Conservation (phyloP, 2,329 filamentous ascomycete genomes). For the Aspergillus eucalypticola region DNA sequence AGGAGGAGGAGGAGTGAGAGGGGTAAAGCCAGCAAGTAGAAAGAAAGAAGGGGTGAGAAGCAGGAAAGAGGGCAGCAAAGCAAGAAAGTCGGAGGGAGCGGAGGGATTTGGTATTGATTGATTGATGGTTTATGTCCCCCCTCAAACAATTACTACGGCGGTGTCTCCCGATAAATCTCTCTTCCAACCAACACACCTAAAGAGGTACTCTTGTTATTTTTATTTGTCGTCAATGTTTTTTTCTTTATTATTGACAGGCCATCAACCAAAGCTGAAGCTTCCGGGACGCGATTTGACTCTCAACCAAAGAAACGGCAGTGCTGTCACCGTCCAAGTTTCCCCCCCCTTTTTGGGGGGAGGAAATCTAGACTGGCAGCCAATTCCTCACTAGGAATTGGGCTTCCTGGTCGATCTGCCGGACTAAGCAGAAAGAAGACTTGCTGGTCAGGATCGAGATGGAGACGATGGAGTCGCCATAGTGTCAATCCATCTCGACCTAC, state of each 20-base stretch:
- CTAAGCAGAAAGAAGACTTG: neutral
- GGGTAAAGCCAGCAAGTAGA: neutral
- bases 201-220: too few relatives aligned
- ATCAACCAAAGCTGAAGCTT: neutral
- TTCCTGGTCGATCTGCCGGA: neutral
- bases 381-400: neutral
- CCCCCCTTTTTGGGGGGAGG: neutral
- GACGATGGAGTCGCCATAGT: neutral
- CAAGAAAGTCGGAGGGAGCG: conserved; percentile 6
- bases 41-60: conserved; percentile 2
- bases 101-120: neutral
- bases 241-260: conserved; percentile 1
- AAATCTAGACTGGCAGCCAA: neutral
- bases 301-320: neutral
- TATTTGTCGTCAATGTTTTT: neutral
- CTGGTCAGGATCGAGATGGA: neutral
- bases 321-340: neutral
- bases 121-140: neutral
- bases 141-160: neutral
- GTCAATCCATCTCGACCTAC: too few relatives aligned
- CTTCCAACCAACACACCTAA: neutral
- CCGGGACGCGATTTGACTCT: neutral
- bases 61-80: conserved; percentile 8
- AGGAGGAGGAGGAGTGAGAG: neutral
- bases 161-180: neutral